A percentile compares a stretch with the other conserved stretches of the same genome.
Conservation (phyloP, 805 yeast species). For the Metschnikowia shivogae region DNA sequence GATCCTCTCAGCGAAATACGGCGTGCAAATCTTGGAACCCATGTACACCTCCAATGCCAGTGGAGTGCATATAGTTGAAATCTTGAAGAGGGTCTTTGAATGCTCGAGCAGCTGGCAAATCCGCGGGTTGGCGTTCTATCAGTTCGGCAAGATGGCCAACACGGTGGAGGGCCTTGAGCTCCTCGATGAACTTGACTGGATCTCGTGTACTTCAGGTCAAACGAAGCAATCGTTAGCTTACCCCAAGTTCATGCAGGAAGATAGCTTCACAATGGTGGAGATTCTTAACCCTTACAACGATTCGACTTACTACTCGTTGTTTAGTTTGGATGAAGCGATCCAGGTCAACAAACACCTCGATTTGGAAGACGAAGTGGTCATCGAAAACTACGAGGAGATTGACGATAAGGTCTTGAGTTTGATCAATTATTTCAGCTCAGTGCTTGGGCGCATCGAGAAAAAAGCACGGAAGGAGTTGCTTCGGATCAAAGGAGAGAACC, state of each 20-base stretch:
- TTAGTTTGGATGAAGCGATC: slow-evolving; percentile 10
- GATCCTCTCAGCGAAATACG: slow-evolving; percentile 68
- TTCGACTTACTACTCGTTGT: slow-evolving; percentile 11
- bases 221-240: slow-evolving; percentile 11
- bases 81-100: slow-evolving; percentile 41
- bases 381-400: slow-evolving; percentile 15
- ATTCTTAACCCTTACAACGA: slow-evolving; percentile 15
- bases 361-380: slow-evolving; percentile 15
- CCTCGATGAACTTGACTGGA: slow-evolving; percentile 78
- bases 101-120: slow-evolving; percentile 47
- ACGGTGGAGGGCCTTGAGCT: slow-evolving; percentile 81
- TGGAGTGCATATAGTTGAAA: slow-evolving; percentile 36
- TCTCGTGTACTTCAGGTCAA: slow-evolving; percentile 7
- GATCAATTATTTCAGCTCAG: slow-evolving; percentile 50
- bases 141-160: slow-evolving; percentile 66
- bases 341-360: slow-evolving; percentile 7
- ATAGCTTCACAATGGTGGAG: slow-evolving; percentile 13
- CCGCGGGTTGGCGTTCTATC: slow-evolving; percentile 73
- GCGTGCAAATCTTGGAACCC: slow-evolving; percentile 47
- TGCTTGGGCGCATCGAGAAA: slow-evolving; percentile 40
- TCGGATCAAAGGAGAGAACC: slow-evolving; percentile 46
- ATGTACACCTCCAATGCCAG: slow-evolving; percentile 21
- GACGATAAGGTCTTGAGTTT: slow-evolving; percentile 26
- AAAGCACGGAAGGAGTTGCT: slow-evolving; percentile 57
- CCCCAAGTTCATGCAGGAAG: slow-evolving; percentile 14